Percentiles rank a stretch among this genome's conserved stretches.
Evolutionary conservation across 2,329 filamentous ascomycete genomes (phyloP).

Genomic region (Fusarium sulawesiense): DNA sequence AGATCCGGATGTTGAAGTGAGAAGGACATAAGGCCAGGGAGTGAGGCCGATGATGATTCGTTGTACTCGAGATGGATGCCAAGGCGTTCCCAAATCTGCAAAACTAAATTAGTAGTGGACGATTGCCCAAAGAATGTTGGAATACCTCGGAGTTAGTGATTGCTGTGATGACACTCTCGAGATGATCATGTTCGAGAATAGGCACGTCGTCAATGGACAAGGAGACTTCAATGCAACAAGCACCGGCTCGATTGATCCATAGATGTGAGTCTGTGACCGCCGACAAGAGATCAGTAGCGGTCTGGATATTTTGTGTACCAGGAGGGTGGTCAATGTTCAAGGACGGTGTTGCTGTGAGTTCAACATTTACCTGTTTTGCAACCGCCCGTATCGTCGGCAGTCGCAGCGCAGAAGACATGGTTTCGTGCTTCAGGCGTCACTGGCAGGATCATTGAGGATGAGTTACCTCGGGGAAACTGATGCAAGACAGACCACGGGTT

Average conservation of each 20-base stretch:
- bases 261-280: constrained; percentile 41
- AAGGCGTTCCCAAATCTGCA: constrained; percentile 50
- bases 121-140: background rate
- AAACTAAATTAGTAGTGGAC: background rate
- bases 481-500: background rate
- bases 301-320: constrained; percentile 15
- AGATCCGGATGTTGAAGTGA: constrained; percentile 53
- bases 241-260: constrained; percentile 50
- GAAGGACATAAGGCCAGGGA: constrained; percentile 45
- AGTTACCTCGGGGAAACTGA: background rate
- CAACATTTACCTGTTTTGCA: constrained; percentile 38
- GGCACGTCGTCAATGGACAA: constrained; percentile 39
- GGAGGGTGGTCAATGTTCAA: constrained; percentile 46
- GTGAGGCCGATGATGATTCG: background rate
- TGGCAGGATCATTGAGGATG: background rate
- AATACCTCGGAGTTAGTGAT: constrained; percentile 47
- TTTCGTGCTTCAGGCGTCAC: background rate
- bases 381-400: constrained; percentile 44
- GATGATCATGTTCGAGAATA: constrained; percentile 13
- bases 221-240: constrained; percentile 47
- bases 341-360: constrained; percentile 42
- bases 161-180: constrained; percentile 30
- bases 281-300: constrained; percentile 41
- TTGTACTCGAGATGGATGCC: constrained; percentile 46
- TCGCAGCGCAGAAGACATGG: constrained; percentile 29